Percentiles rank a stretch among this genome's conserved stretches.
Conservation (phyloP, 495 filamentous ascomycete genomes). For the Daldinia childiae region DNA sequence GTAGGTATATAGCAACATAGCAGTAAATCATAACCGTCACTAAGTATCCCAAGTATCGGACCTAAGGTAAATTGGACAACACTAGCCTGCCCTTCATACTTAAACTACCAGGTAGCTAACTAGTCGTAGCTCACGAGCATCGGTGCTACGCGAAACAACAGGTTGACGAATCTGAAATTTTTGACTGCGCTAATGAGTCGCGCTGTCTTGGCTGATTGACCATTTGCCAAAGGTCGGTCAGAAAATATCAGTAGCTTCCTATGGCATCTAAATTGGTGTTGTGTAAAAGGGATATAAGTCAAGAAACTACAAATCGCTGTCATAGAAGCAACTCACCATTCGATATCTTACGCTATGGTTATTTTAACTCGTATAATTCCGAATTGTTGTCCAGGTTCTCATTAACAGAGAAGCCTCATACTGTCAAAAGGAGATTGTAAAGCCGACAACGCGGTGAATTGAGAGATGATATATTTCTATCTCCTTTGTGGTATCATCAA, state of each 20-base stretch:
- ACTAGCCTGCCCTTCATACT: no score
- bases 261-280: background rate
- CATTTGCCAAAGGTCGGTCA: background rate
- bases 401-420: background rate
- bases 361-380: background rate
- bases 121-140: no score
- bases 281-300: background rate
- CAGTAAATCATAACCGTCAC: no score
- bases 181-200: background rate
- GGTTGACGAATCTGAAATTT: background rate
- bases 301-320: background rate
- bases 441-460: background rate
- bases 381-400: background rate
- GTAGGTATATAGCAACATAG: no score
- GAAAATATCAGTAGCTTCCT: background rate
- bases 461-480: constrained; percentile 32
- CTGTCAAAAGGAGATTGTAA: no score
- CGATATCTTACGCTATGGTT: background rate
- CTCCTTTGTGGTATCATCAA: constrained; percentile 38
- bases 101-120: no score
- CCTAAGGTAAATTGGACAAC: no score
- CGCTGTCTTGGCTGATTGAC: background rate
- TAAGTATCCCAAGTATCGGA: no score
- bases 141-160: background rate
- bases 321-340: background rate